Conservation (phyloP, 108 stramenopile genomes). For the Discostella stelligeroides region DNA sequence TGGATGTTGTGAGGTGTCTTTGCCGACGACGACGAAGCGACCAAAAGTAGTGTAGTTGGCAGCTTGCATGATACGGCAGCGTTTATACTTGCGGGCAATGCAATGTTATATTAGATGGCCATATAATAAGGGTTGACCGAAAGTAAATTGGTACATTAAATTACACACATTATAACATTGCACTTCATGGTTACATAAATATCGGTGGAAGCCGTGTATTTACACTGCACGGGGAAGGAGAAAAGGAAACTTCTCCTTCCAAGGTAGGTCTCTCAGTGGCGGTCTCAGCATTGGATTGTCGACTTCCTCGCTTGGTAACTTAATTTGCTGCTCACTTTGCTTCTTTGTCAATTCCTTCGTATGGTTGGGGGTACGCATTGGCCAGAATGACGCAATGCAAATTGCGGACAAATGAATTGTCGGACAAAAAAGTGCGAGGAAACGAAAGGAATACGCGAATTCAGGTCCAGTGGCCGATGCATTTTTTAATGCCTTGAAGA, state of each 20-base stretch:
- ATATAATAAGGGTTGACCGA: no score
- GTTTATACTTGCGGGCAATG: no score
- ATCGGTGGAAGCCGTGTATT: neutral
- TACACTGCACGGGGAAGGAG: conserved; percentile 4
- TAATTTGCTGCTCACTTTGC: neutral
- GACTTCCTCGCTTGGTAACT: neutral
- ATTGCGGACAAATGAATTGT: conserved; percentile 47
- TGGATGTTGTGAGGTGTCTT: neutral
- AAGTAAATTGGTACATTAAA: no score
- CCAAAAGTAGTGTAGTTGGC: conserved; percentile 14
- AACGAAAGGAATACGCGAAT: conserved; percentile 74
- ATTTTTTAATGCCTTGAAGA: conserved; percentile 70
- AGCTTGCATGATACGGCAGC: no score
- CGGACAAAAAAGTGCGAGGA: conserved; percentile 71
- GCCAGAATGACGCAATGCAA: conserved; percentile 80
- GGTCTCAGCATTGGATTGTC: neutral
- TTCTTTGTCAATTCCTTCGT: neutral
- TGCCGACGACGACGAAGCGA: conserved; percentile 21
- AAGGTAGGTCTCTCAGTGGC: neutral
- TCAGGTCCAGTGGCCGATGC: conserved; percentile 54
- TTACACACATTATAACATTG: no score
- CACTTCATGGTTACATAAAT: no score
- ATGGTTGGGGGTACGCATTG: neutral
- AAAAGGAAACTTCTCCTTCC: conserved; percentile 8
- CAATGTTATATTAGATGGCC: no score